Conservation (phyloP, 805 yeast genomes). For the Saturnispora saitoi region DNA sequence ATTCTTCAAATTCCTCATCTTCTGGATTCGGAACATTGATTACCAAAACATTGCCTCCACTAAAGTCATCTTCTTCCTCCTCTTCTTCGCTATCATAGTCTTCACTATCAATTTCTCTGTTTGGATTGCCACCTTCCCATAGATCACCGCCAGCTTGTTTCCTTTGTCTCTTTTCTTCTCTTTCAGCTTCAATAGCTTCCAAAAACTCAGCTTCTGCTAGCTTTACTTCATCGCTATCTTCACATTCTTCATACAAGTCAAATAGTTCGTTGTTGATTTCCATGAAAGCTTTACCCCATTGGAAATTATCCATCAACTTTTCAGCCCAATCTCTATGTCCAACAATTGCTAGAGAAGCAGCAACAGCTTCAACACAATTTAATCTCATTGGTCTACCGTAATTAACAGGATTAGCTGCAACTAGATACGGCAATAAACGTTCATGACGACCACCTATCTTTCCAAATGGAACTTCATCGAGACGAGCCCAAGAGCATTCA, state of each 20-base stretch:
- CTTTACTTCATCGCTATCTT: constrained; percentile 67
- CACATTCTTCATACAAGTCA: constrained; percentile 66
- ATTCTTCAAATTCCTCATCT: constrained; percentile 5
- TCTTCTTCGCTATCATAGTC: constrained; percentile 20
- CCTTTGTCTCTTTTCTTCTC: constrained; percentile 45
- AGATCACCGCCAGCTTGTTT: constrained; percentile 48
- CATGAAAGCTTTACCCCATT: constrained; percentile 90
- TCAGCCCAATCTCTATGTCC: constrained; percentile 89
- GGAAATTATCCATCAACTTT: constrained; percentile 63
- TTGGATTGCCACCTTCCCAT: constrained; percentile 75
- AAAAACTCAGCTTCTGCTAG: constrained; percentile 72
- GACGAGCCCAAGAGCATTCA: constrained; percentile 96
- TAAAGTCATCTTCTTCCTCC: constrained; percentile 11
- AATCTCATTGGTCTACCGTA: constrained; percentile 94
- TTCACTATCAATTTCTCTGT: constrained; percentile 32
- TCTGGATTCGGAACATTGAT: constrained; percentile 13
- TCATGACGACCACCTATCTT: constrained; percentile 89
- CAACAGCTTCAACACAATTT: constrained; percentile 95
- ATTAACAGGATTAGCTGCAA: constrained; percentile 95
- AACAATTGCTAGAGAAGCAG: constrained; percentile 92
- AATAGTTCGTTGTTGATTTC: constrained; percentile 74
- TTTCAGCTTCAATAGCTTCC: constrained; percentile 56
- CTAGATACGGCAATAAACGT: constrained; percentile 79
- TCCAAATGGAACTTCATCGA: constrained; percentile 92
- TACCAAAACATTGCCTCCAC: constrained; percentile 9